Evolutionary conservation across 2,329 filamentous ascomycete species (phyloP).

Genomic region (Penicillium sp.): DNA sequence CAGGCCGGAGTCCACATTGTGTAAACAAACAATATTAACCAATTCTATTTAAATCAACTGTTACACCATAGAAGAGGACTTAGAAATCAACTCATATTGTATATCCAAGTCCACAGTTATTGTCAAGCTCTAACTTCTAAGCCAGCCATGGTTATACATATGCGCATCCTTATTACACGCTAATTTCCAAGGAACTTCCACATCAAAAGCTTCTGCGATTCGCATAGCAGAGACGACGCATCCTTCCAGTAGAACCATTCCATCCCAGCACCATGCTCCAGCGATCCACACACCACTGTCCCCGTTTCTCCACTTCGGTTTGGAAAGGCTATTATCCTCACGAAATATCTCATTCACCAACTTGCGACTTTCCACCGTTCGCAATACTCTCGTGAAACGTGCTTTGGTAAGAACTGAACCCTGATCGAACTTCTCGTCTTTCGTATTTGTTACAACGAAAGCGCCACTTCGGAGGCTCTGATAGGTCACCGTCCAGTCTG

Average conservation of each 20-base stretch:
- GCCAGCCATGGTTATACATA: too few species aligned
- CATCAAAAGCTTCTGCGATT: constrained; percentile 49
- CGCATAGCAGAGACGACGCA: constrained; percentile 58
- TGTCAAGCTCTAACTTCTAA: too few species aligned
- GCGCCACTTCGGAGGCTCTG: background rate
- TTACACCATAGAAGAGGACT: too few species aligned
- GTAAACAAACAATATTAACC: too few species aligned
- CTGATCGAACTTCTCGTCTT: constrained; percentile 37
- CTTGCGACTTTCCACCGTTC: constrained; percentile 46
- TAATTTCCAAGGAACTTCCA: background rate
- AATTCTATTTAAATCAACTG: too few species aligned
- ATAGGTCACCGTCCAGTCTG: background rate
- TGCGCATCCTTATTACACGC: too few species aligned
- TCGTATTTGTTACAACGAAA: constrained; percentile 50
- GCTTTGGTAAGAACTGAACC: constrained; percentile 43
- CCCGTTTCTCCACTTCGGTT: constrained; percentile 49
- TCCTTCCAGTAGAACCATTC: constrained; percentile 60
- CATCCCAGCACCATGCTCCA: constrained; percentile 63
- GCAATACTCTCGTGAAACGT: constrained; percentile 51
- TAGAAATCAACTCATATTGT: too few species aligned
- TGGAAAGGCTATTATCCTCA: background rate
- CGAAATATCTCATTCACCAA: constrained; percentile 48
- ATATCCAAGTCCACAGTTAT: too few species aligned
- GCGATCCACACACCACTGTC: constrained; percentile 53
- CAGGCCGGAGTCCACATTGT: too few species aligned